phyloP scores from a whole-genome alignment of 192 early-diverging fungal species.

The Dispira parvispora region DNA sequence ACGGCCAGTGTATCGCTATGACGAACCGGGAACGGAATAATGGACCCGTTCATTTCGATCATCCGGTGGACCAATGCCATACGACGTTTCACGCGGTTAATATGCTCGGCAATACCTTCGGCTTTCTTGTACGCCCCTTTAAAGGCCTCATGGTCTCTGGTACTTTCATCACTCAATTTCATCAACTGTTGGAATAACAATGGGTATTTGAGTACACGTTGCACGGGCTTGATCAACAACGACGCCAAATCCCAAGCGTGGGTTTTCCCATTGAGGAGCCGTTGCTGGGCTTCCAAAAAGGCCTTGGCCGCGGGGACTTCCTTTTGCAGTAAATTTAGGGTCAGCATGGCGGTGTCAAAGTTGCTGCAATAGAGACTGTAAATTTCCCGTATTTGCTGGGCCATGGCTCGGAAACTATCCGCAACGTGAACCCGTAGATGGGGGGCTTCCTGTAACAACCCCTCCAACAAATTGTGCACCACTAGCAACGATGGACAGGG shows the following conservation, averaged over 20 bases:
- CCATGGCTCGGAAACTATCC: conserved; percentile 21
- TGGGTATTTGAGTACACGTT: conserved; percentile 94
- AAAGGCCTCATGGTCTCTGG: conserved; percentile 32
- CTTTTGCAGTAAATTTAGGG: conserved; percentile 25
- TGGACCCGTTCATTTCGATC: conserved; percentile 37
- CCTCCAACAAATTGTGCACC: background rate
- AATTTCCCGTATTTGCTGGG: conserved; percentile 24
- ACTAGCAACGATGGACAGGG: background rate
- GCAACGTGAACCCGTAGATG: conserved; percentile 26
- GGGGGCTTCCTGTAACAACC: conserved; percentile 17
- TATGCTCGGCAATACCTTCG: conserved; percentile 51
- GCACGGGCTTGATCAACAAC: conserved; percentile 90
- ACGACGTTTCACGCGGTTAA: conserved; percentile 74
- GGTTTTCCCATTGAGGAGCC: conserved; percentile 35
- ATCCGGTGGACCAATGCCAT: conserved; percentile 77
- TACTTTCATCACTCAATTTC: conserved; percentile 29
- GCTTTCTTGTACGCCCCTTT: conserved; percentile 34
- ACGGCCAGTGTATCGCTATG: background rate
- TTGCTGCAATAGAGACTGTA: conserved; percentile 28
- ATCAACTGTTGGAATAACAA: conserved; percentile 47
- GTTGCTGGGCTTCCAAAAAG: conserved; percentile 20
- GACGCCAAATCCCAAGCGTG: conserved; percentile 83
- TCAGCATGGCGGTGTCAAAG: conserved; percentile 26
- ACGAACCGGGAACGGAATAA: background rate
- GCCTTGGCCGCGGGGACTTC: conserved; percentile 13